A percentile compares a stretch with the other conserved stretches of the same genome.
phyloP scores from a whole-genome alignment of 1,284 basidiomycete genomes.

The Inonotus hispidus region DNA sequence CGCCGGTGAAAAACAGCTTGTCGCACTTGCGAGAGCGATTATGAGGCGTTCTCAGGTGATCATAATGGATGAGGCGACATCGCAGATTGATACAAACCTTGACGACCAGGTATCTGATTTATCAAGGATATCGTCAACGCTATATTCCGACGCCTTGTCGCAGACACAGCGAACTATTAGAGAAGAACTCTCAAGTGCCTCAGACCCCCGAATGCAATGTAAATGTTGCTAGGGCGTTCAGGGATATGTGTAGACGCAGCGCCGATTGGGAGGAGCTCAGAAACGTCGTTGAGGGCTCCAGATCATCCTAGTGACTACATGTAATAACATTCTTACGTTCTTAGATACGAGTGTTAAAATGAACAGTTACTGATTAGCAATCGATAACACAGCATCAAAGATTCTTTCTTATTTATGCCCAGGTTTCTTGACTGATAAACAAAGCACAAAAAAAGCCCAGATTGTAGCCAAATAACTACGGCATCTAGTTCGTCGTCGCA shows the following conservation, averaged over 20 bases:
- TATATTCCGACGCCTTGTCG: slow-evolving; percentile 19
- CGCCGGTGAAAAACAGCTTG: slow-evolving; percentile 77
- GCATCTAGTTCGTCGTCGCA: slow-evolving; percentile 45
- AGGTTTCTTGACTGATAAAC: too few species aligned
- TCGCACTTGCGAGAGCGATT: slow-evolving; percentile 71
- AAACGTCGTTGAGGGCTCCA: slow-evolving; percentile 6
- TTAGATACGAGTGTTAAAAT: not conserved
- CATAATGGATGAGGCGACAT: slow-evolving; percentile 83
- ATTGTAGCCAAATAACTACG: too few species aligned
- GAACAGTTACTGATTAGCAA: not conserved
- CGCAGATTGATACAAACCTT: slow-evolving; percentile 69
- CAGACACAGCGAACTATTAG: slow-evolving; percentile 79
- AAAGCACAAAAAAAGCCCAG: too few species aligned
- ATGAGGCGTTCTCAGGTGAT: slow-evolving; percentile 73
- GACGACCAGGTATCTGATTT: slow-evolving; percentile 49
- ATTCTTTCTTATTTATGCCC: not conserved
- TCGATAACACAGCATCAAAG: not conserved
- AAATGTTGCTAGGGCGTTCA: slow-evolving; percentile 46
- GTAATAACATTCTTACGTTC: not conserved
- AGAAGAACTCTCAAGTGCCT: slow-evolving; percentile 61
- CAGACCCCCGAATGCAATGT: not conserved
- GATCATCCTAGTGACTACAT: not conserved
- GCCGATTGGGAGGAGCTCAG: slow-evolving; percentile 44
- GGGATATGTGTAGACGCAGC: slow-evolving; percentile 64
- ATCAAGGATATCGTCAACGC: too few species aligned